Evolutionary conservation across 83 land plant species (phyloP).

Genomic region (Larix sibirica): DNA sequence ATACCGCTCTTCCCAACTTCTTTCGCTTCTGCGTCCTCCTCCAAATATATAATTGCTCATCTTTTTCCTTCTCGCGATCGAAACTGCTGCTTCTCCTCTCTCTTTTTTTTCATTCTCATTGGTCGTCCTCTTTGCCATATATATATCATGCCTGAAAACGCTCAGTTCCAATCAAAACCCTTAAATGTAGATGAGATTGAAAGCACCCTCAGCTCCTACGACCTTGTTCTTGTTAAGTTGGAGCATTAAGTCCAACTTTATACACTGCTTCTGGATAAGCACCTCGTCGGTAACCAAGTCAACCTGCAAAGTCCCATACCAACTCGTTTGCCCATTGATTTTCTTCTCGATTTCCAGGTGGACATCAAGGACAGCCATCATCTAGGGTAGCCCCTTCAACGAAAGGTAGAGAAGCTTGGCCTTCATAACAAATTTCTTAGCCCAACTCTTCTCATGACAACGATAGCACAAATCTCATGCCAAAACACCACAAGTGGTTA

Average conservation of each 20-base stretch:
- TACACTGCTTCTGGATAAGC: constrained; percentile 60
- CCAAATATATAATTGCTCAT: no score
- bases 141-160: no score
- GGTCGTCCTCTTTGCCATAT: no score
- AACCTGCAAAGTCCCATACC: constrained; percentile 59
- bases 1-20: no score
- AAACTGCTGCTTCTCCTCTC: no score
- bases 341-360: constrained; percentile 46
- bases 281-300: constrained; percentile 56
- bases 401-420: constrained; percentile 53
- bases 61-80: no score
- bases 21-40: no score
- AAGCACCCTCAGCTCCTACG: constrained; percentile 70
- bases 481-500: no score
- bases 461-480: no score
- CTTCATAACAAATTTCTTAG: constrained; percentile 53
- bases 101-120: no score
- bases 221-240: constrained; percentile 77
- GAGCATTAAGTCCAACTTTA: constrained; percentile 62
- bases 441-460: constrained; percentile 18
- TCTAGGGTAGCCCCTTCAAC: constrained; percentile 59
- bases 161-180: no score
- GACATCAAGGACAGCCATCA: constrained; percentile 65
- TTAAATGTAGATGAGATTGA: constrained; percentile 30
- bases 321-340: constrained; percentile 51